A percentile compares a stretch with the other conserved stretches of the same genome.
Evolutionary conservation across 2,329 filamentous ascomycete genomes (phyloP).

Genomic region (Nemania serpens): DNA sequence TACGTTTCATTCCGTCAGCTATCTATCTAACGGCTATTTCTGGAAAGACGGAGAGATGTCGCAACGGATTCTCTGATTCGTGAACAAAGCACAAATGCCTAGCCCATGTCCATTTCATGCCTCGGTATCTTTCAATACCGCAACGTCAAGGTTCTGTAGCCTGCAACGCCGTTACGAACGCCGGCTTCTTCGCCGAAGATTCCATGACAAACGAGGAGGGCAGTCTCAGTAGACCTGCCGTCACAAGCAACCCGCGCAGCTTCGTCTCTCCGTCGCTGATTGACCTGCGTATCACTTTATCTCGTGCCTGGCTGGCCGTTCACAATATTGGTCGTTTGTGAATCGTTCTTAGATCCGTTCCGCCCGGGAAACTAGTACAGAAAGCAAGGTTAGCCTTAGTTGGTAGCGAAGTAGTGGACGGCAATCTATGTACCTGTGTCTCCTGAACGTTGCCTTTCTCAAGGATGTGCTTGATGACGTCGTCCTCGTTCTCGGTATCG

Average conservation of each 20-base stretch:
- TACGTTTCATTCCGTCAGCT: conserved; percentile 13
- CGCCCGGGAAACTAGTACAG: conserved; percentile 54
- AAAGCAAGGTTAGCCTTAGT: not conserved
- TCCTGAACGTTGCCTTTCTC: conserved; percentile 74
- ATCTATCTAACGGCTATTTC: not conserved
- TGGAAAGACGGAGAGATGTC: not conserved
- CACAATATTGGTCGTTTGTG: conserved; percentile 49
- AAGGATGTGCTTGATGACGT: conserved; percentile 80
- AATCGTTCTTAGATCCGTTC: conserved; percentile 59
- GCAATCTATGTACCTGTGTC: conserved; percentile 49
- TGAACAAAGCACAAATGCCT: conserved; percentile 2
- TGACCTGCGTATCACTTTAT: conserved; percentile 19
- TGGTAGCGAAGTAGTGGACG: not conserved
- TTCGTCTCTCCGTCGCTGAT: not conserved
- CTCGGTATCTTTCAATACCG: conserved; percentile 5
- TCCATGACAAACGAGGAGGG: not conserved
- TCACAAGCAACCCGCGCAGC: not conserved
- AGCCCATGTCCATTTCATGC: conserved; percentile 7
- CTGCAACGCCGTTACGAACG: not conserved
- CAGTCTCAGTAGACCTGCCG: not conserved
- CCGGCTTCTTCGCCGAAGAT: not conserved
- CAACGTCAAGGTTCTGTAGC: not conserved
- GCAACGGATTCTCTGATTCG: conserved; percentile 1
- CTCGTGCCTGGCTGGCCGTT: conserved; percentile 46
- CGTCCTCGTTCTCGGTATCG: conserved; percentile 77